These are phyloP conservation scores for Hemisphaericaspora subhashii DNA, from an alignment of 1,139 yeast genomes.

Conservation along the genomic window DNA sequence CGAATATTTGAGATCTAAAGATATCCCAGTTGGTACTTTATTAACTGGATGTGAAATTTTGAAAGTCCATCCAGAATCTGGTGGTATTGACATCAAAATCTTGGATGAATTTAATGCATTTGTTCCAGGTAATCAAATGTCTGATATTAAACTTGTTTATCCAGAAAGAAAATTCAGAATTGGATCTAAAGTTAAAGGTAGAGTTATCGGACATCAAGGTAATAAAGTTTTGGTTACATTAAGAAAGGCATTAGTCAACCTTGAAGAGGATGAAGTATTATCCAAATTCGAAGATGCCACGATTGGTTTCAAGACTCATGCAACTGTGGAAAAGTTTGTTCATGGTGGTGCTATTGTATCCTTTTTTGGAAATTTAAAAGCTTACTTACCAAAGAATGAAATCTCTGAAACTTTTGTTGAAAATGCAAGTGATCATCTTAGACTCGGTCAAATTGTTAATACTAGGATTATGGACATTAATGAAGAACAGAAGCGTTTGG, in stretches of 20 bases:
- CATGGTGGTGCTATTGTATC: slow-evolving; percentile 81
- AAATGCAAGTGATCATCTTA: slow-evolving; percentile 75
- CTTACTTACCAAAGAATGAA: slow-evolving; percentile 82
- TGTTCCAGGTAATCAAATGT: slow-evolving; percentile 75
- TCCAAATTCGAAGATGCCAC: slow-evolving; percentile 51
- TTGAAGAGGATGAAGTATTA: slow-evolving; percentile 60
- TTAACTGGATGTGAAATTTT: slow-evolving; percentile 58
- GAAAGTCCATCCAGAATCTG: slow-evolving; percentile 59
- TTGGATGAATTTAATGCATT: slow-evolving; percentile 69
- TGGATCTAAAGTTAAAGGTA: slow-evolving; percentile 77
- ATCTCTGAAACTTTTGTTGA: slow-evolving; percentile 85
- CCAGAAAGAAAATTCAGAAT: slow-evolving; percentile 91
- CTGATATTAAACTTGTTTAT: slow-evolving; percentile 79
- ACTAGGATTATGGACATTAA: slow-evolving; percentile 67
- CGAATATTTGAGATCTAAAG: slow-evolving; percentile 63
- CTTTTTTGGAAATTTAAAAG: slow-evolving; percentile 77
- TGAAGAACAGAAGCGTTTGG: slow-evolving; percentile 52
- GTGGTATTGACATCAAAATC: slow-evolving; percentile 67
- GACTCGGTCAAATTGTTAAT: slow-evolving; percentile 80
- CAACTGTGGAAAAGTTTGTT: slow-evolving; percentile 71
- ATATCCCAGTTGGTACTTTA: slow-evolving; percentile 73
- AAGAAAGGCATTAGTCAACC: slow-evolving; percentile 77
- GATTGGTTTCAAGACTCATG: slow-evolving; percentile 66
- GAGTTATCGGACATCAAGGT: slow-evolving; percentile 49
- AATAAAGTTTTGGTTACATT: slow-evolving; percentile 61